Evolutionary conservation across 495 filamentous ascomycete genomes (phyloP).

Genomic region (Aspergillus leporis): DNA sequence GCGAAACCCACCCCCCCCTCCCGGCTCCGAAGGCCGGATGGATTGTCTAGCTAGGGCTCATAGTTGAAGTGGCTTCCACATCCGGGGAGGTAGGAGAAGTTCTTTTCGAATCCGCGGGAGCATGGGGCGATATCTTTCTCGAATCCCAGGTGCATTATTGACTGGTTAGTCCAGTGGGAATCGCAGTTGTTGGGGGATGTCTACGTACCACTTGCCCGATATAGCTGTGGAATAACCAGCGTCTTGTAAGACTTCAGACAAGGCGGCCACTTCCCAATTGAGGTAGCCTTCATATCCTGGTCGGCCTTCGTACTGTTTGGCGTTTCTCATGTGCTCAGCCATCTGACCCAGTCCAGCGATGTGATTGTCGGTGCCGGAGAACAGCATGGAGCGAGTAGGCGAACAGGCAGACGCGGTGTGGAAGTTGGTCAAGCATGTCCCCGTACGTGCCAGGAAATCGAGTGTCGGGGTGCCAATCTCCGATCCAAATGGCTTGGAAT

Average conservation of each 20-base stretch:
- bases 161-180: neutral
- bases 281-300: slow-evolving; percentile 59
- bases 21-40: too few species aligned
- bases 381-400: neutral
- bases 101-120: neutral
- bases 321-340: too few species aligned
- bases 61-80: slow-evolving; percentile 5
- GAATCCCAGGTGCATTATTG: neutral
- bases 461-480: neutral
- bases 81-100: neutral
- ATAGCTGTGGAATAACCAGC: too few species aligned
- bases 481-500: neutral
- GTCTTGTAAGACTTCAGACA: slow-evolving; percentile 47
- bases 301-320: slow-evolving; percentile 25
- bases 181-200: neutral
- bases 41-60: too few species aligned
- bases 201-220: neutral
- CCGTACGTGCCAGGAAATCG: slow-evolving; percentile 1
- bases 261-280: slow-evolving; percentile 49
- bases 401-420: slow-evolving; percentile 4
- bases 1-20: too few species aligned
- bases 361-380: neutral
- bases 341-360: too few species aligned
- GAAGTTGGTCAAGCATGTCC: neutral
- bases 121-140: neutral